These are phyloP conservation scores for Phlyctochytrium arcticum DNA, from an alignment of 192 early-diverging fungal genomes.

Conservation along the genomic window DNA sequence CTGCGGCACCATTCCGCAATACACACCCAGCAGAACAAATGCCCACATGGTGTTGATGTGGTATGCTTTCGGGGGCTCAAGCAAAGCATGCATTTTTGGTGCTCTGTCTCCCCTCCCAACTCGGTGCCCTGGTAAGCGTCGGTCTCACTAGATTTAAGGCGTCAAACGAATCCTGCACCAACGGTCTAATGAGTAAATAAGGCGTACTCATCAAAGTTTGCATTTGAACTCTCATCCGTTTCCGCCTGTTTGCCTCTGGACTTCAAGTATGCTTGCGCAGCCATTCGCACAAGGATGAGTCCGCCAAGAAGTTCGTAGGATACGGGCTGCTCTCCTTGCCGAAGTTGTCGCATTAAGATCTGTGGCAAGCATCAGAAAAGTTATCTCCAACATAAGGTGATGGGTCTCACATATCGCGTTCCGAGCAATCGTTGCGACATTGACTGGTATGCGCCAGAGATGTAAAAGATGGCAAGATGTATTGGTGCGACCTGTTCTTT, in stretches of 20 bases:
- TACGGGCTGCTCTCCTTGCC: conserved; percentile 63
- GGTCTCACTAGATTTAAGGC: too few relatives aligned
- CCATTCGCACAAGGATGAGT: conserved; percentile 70
- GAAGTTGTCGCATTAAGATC: conserved; percentile 73
- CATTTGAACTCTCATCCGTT: not conserved
- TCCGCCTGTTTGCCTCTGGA: not conserved
- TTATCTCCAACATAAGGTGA: not conserved
- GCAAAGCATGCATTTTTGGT: conserved; percentile 83
- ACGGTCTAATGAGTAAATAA: too few relatives aligned
- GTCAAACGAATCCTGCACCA: too few relatives aligned
- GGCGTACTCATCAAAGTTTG: conserved; percentile 24
- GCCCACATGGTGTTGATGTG: conserved; percentile 88
- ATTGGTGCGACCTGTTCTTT: conserved; percentile 27
- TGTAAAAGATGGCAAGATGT: conserved; percentile 88
- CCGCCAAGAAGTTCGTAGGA: conserved; percentile 87
- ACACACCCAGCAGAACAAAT: conserved; percentile 95
- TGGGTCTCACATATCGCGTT: conserved; percentile 71
- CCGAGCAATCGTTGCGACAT: conserved; percentile 75
- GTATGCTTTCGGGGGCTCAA: conserved; percentile 68
- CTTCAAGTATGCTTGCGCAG: conserved; percentile 48
- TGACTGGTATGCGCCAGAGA: conserved; percentile 76
- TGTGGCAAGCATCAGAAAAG: conserved; percentile 15
- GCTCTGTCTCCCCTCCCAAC: conserved; percentile 3
- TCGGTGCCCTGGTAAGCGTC: too few relatives aligned
- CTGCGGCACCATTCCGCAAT: conserved; percentile 88